Base-by-base conservation (phyloP, 306 rosid species). In the Chamaecrista fasciculata region DNA sequence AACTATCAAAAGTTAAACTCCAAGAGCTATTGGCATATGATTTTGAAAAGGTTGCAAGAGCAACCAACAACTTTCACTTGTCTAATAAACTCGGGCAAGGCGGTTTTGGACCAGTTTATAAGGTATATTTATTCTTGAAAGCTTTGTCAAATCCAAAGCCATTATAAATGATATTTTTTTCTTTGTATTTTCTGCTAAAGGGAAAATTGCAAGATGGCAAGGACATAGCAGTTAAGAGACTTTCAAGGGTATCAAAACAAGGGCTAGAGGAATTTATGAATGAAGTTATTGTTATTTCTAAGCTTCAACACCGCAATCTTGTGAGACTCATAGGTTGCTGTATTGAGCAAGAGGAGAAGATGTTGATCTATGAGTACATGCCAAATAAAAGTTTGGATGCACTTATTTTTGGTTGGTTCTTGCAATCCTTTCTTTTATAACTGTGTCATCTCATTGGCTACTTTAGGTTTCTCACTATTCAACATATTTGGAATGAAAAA, bases 31-130 rank as follows among this genome's bases (percentile, higher is more conserved):
- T 55, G 61, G 16, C 37, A 55, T 55, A 55, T 55, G 37, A 14
- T 14, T 2, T 55, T 26, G 21, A 55, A 55, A 55, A 6, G 39
- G 37, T 55, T 6, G 61, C 61, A 26, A 15, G 3, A 12, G 21
- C 61, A 14, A 55, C 61, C 25, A 55, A 55, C 11, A 55, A 55
- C 15, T 26, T 55, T 55, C 11, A 55, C 20, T 0, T 15, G 11
- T 25, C 61, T 29, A 55, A 55, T 26, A 55, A 55, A 9, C 61
- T 55, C 14, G 20, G 61, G 39, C 61, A 55, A 9, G 61, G 61
- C 1, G 37, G n/a, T n/a, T n/a, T n/a, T n/a, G n/a, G n/a, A n/a
- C n/a, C n/a, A n/a, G n/a, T n/a, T 18, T 53, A 25, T n/a, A 53
- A 48, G 25, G 55, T 48, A 48, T 3, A 48, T 48, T 18, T 5